Percentiles rank a stretch among this genome's conserved stretches.
Evolutionary conservation across 192 early-diverging fungal genomes (phyloP).

Genomic region (Polychytrium aggregatum): DNA sequence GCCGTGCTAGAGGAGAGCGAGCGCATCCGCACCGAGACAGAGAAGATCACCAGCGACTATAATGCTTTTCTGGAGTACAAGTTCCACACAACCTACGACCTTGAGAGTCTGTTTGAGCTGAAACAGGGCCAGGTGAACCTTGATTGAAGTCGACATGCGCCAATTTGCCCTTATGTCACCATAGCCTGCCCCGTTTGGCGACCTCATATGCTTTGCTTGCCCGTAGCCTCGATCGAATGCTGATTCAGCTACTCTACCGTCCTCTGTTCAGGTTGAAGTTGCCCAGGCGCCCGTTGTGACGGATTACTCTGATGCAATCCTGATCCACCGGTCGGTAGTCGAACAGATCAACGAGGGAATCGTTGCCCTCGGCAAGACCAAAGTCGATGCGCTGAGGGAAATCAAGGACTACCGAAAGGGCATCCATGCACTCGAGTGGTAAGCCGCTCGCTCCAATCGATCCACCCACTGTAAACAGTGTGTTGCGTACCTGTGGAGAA

Average conservation of each 20-base stretch:
- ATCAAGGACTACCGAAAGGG: conserved; percentile 55
- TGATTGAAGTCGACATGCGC: too few species aligned
- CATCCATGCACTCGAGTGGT: conserved; percentile 55
- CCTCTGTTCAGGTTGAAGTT: conserved; percentile 36
- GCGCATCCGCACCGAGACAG: conserved; percentile 28
- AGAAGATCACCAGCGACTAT: conserved; percentile 28
- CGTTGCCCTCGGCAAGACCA: conserved; percentile 30
- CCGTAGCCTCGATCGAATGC: background rate
- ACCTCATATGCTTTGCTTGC: background rate
- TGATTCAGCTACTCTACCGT: background rate
- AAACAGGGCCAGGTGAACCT: conserved; percentile 44
- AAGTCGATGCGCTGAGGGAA: conserved; percentile 47
- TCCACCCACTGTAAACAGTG: too few species aligned
- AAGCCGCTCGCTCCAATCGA: too few species aligned
- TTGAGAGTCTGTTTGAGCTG: conserved; percentile 39
- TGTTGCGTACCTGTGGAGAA: background rate
- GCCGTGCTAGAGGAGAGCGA: conserved; percentile 32
- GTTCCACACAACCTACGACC: conserved; percentile 40
- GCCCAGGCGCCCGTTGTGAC: conserved; percentile 48
- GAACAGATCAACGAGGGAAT: conserved; percentile 44
- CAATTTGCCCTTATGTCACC: too few species aligned
- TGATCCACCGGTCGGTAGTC: conserved; percentile 38
- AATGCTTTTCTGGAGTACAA: conserved; percentile 36
- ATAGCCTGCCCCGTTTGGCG: too few species aligned
- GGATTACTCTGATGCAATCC: conserved; percentile 38